Conservation (phyloP, 73 alveolate genomes). For the Paramecium caudatum region DNA sequence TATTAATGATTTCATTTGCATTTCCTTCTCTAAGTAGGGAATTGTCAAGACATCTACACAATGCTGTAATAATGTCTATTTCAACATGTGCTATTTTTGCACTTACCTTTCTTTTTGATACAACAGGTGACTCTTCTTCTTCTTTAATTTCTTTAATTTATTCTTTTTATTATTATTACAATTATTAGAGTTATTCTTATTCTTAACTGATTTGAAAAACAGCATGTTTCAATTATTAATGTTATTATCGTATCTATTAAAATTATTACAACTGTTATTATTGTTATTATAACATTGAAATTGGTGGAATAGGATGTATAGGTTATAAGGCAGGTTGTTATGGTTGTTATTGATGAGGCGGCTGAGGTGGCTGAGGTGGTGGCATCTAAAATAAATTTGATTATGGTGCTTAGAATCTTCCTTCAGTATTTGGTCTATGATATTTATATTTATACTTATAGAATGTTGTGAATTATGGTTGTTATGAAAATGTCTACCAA, state of each 20-base stretch:
- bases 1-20: slow-evolving; percentile 28
- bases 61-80: slow-evolving; percentile 19
- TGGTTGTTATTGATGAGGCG: too few relatives aligned
- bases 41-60: background rate
- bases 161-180: background rate
- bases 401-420: too few relatives aligned
- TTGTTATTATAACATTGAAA: background rate
- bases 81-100: slow-evolving; percentile 52
- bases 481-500: background rate
- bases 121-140: background rate
- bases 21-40: background rate
- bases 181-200: background rate
- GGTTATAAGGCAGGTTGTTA: too few relatives aligned
- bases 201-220: too few relatives aligned
- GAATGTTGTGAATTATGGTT: too few relatives aligned
- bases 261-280: background rate
- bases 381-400: too few relatives aligned
- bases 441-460: too few relatives aligned
- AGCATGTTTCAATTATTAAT: too few relatives aligned
- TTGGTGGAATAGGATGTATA: too few relatives aligned
- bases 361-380: too few relatives aligned
- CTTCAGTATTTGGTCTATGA: too few relatives aligned
- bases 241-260: background rate
- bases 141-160: background rate
- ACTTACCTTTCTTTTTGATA: slow-evolving; percentile 58